A percentile compares a stretch with the other conserved stretches of the same genome.
These are phyloP conservation scores for Trichoderma orchidacearum DNA, from an alignment of 495 filamentous ascomycete genomes.

Conservation along the genomic window DNA sequence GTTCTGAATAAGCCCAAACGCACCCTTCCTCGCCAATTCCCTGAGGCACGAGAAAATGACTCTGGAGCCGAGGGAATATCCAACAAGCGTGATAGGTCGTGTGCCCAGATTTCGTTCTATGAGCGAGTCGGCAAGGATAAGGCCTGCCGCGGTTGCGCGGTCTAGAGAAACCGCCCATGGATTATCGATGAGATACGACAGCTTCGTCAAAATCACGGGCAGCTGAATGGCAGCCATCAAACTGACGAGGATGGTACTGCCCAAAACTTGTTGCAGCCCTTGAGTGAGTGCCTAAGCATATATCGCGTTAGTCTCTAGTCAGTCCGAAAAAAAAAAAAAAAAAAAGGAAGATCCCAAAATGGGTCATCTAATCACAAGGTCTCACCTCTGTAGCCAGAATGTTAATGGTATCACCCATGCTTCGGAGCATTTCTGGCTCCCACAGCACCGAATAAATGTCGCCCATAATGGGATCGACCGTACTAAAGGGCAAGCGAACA, in stretches of 20 bases:
- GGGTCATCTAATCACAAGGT: constrained; percentile 3
- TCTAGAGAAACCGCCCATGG: constrained; percentile 93
- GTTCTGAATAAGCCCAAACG: constrained; percentile 86
- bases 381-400: constrained; percentile 93
- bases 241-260: constrained; percentile 72
- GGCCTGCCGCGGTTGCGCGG: constrained; percentile 71
- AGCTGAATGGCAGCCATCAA: constrained; percentile 92
- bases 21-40: constrained; percentile 77
- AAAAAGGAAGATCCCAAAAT: constrained; percentile 1
- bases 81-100: constrained; percentile 87
- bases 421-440: constrained; percentile 96
- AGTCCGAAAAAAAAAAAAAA: not conserved
- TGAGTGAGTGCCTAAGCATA: constrained; percentile 75
- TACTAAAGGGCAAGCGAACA: constrained; percentile 87
- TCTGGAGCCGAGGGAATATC: constrained; percentile 83
- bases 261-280: constrained; percentile 89
- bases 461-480: constrained; percentile 93
- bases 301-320: not conserved
- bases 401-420: constrained; percentile 96
- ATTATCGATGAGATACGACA: constrained; percentile 95
- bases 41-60: constrained; percentile 88
- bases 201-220: constrained; percentile 83
- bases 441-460: constrained; percentile 95
- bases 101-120: constrained; percentile 86
- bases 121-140: constrained; percentile 92